Evolutionary conservation across 768 basidiomycete species (phyloP).

Genomic region (Leucocoprinus sp.): DNA sequence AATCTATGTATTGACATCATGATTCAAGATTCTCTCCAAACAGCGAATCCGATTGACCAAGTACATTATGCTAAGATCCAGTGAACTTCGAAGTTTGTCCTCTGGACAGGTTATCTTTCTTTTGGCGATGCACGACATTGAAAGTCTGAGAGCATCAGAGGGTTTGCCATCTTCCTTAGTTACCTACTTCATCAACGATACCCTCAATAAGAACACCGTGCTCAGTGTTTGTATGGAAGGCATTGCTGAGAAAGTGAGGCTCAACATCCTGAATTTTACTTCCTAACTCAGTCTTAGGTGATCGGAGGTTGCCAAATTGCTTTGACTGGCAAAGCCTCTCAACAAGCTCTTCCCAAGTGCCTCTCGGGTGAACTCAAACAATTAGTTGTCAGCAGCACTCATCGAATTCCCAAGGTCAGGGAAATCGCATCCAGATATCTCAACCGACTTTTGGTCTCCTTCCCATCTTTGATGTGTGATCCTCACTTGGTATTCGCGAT

Average conservation of each 20-base stretch:
- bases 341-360: slow-evolving; percentile 64
- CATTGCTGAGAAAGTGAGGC: slow-evolving; percentile 70
- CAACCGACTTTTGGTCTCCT: slow-evolving; percentile 78
- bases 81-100: slow-evolving; percentile 67
- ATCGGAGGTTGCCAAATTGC: slow-evolving; percentile 68
- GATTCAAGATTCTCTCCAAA: slow-evolving; percentile 53
- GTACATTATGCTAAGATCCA: slow-evolving; percentile 54
- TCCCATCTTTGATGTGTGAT: slow-evolving; percentile 93
- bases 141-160: slow-evolving; percentile 73
- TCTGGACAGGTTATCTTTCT: slow-evolving; percentile 83
- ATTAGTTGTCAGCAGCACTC: slow-evolving; percentile 74
- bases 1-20: not conserved
- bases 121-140: slow-evolving; percentile 79
- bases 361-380: slow-evolving; percentile 66
- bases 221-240: slow-evolving; percentile 77
- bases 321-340: slow-evolving; percentile 65
- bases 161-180: slow-evolving; percentile 78
- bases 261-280: slow-evolving; percentile 1
- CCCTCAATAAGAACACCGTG: slow-evolving; percentile 62
- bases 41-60: slow-evolving; percentile 59
- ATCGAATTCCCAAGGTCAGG: slow-evolving; percentile 74
- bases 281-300: slow-evolving; percentile 33
- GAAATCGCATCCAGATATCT: slow-evolving; percentile 80
- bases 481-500: slow-evolving; percentile 80
- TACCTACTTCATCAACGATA: slow-evolving; percentile 82